phyloP scores from a whole-genome alignment of 179 eudicot species.

The Heliamphora pulchella region DNA sequence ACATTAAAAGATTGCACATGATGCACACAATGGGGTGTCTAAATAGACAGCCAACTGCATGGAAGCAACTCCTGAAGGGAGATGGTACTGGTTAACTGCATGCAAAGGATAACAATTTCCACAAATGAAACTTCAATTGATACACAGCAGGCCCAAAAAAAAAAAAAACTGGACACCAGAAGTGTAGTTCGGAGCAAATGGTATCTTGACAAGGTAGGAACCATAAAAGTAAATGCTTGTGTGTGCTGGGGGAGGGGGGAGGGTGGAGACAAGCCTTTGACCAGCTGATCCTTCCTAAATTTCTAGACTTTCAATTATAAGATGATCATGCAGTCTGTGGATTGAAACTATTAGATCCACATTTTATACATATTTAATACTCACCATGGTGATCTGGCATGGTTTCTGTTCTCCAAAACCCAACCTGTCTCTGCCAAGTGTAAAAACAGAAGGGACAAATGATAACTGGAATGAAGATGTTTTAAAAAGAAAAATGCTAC shows the following conservation, averaged over 20 bases:
- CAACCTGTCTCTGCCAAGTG: constrained; percentile 50
- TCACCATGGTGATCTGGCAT: constrained; percentile 41
- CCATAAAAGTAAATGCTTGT: background rate
- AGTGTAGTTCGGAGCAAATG: background rate
- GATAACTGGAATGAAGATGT: constrained; percentile 9
- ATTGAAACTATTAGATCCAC: background rate
- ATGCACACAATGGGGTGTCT: constrained; percentile 1
- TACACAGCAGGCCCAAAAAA: too few species aligned
- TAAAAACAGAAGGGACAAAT: constrained; percentile 9
- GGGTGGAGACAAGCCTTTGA: background rate
- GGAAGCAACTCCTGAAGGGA: constrained; percentile 1
- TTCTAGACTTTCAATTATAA: constrained; percentile 1
- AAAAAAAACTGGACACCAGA: too few species aligned
- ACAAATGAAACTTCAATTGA: background rate
- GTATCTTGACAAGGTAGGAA: background rate
- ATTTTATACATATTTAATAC: constrained; percentile 12
- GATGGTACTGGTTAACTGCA: background rate
- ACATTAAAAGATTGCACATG: constrained; percentile 1
- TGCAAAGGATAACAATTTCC: background rate
- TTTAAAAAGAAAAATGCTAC: constrained; percentile 1
- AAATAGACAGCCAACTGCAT: background rate
- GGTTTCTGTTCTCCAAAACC: constrained; percentile 43
- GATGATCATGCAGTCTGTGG: background rate
- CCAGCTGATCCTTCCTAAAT: constrained; percentile 1
- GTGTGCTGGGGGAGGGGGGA: background rate